Base-by-base conservation (phyloP, 2,329 filamentous ascomycete species). In the Scedosporium dehoogii region DNA sequence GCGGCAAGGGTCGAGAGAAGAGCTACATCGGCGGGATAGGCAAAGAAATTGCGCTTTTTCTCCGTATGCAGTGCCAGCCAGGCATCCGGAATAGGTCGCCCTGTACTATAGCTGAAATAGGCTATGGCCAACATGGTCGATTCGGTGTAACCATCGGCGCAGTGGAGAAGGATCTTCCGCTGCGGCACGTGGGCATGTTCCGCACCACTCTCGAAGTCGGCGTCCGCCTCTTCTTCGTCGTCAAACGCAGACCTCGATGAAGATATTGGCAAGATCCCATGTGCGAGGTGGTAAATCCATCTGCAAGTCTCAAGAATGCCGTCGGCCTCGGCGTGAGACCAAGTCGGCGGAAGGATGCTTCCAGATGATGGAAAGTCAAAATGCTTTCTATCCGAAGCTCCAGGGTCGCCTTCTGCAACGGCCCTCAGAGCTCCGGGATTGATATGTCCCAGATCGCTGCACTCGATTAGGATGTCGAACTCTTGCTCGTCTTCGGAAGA, bases 71-170 rank as follows among this genome's bases (percentile, higher is more conserved):
- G 79, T 64, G 85, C 82, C 9, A 97, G 79, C 92, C 92, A 97
- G 7, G 94, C 92, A 62, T 92, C 85, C 29, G 92, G 89, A 0
- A 93, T 83, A 0, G 92, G 83, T 10, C 86, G 79, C 6, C 91
- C 91, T 65, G 94, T 91, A 61, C 90, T 91, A 74, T 92, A 99
- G 81, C 96, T 96, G 72, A 88, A 91, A 74, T 99, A 99, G 9
- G 93, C 91, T 46, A 99, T 85, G 1, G 85, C 91, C 18, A 99
- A 81, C 73, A 99, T 82, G 1, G 92, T 92, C 1, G 90, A 93
- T 74, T 99, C 94, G 0, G 94, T 99, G 70, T 99, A 99, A 18
- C 94, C 94, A 73, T 99, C 94, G 2, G 88, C 87, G 73, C 94
- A 97, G 74, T 97, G 93, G 48, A 99, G 90, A 38, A 97, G 82